phyloP scores from a whole-genome alignment of 768 basidiomycete species.

The Mycena rosella region DNA sequence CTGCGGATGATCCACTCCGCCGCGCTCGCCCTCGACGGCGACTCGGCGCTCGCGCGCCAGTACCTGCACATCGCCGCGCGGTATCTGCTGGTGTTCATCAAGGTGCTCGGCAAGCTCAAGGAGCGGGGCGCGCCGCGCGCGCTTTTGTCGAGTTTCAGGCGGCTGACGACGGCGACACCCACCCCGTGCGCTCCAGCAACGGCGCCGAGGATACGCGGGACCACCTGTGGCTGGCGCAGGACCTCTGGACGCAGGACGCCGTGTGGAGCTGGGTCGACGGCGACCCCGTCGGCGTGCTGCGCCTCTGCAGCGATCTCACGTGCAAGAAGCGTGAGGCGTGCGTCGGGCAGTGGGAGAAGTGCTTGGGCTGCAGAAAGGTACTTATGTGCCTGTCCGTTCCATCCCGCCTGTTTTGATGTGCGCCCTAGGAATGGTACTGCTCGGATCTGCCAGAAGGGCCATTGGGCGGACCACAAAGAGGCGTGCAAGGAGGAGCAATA shows the following conservation, averaged over 20 bases:
- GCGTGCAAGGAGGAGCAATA: constrained; percentile 12
- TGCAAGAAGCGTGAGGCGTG: constrained; percentile 49
- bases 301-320: constrained; percentile 47
- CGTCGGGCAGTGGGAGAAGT: constrained; percentile 46
- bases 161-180: constrained; percentile 45
- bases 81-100: constrained; percentile 53
- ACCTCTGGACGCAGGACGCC: constrained; percentile 56
- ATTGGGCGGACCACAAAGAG: constrained; percentile 12
- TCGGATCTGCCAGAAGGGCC: constrained; percentile 17
- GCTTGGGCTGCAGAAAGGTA: constrained; percentile 26
- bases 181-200: constrained; percentile 44
- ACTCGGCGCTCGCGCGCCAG: constrained; percentile 53
- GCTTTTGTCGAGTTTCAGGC: too few relatives aligned
- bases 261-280: constrained; percentile 60
- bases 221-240: constrained; percentile 59
- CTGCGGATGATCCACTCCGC: constrained; percentile 52
- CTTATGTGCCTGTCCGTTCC: not conserved
- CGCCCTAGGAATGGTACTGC: constrained; percentile 24
- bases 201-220: constrained; percentile 61
- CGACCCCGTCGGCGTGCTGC: constrained; percentile 49
- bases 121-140: constrained; percentile 56
- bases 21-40: constrained; percentile 55
- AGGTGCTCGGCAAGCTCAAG: constrained; percentile 54
- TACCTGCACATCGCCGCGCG: constrained; percentile 53
- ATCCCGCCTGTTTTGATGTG: not conserved